A percentile compares a stretch with the other conserved stretches of the same genome.
These are phyloP conservation scores for Albatrellus ellisii DNA, from an alignment of 768 basidiomycete genomes.

Conservation along the genomic window DNA sequence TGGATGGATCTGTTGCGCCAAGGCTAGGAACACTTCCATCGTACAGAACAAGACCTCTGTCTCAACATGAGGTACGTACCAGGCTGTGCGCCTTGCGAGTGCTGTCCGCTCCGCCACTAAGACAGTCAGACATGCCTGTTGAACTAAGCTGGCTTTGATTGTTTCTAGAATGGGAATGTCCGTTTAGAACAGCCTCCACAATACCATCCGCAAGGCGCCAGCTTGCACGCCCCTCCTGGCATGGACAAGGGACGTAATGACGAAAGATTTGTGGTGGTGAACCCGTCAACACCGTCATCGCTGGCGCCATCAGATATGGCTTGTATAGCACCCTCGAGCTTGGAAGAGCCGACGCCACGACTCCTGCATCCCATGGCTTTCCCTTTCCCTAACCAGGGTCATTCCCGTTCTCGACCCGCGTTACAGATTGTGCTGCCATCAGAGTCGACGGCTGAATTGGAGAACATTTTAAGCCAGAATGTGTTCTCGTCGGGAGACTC, in stretches of 20 bases:
- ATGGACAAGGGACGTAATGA: no score
- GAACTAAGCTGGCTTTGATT: no score
- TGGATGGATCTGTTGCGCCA: background rate
- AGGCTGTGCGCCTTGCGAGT: background rate
- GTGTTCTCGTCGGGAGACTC: background rate
- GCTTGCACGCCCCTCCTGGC: no score
- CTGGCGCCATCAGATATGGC: background rate
- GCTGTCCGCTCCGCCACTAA: no score
- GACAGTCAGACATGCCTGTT: no score
- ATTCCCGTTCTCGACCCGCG: no score
- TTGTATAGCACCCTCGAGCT: constrained; percentile 1
- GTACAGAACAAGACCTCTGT: background rate
- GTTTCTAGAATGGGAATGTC: no score
- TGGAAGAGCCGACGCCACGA: background rate
- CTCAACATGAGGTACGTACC: background rate
- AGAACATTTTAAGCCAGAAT: background rate
- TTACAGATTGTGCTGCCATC: background rate
- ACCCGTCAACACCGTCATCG: constrained; percentile 1
- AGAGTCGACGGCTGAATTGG: background rate
- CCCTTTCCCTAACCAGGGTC: no score
- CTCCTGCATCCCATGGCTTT: background rate
- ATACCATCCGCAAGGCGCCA: background rate
- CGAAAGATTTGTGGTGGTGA: background rate
- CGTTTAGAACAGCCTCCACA: constrained; percentile 2
- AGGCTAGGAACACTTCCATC: constrained; percentile 3